Evolutionary conservation across 768 basidiomycete genomes (phyloP).

Genomic region (Boletus reticuloceps): DNA sequence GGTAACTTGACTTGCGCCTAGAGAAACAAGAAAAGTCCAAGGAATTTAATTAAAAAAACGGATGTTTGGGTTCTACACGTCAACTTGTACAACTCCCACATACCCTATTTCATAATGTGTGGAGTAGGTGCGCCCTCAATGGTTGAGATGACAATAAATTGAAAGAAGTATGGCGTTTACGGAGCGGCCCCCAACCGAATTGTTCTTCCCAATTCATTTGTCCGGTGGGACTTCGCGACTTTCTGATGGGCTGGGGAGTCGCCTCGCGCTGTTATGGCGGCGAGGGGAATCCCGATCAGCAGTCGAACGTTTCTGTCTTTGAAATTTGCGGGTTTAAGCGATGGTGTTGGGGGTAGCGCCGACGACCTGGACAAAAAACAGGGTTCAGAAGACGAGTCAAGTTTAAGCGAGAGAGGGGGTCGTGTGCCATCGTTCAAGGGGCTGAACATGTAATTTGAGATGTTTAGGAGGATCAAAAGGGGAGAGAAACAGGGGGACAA

Average conservation of each 20-base stretch:
- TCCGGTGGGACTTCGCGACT: constrained; percentile 11
- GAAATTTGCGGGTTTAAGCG: background rate
- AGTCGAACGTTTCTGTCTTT: background rate
- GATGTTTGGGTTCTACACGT: constrained; percentile 10
- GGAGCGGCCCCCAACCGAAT: background rate
- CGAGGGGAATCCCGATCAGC: constrained; percentile 4
- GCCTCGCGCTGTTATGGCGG: constrained; percentile 8
- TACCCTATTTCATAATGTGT: constrained; percentile 73
- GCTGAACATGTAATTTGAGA: background rate
- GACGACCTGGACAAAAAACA: background rate
- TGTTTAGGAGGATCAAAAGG: background rate
- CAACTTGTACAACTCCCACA: constrained; percentile 28
- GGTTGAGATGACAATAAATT: background rate
- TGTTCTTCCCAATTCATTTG: constrained; percentile 1
- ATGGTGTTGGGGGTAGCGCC: background rate
- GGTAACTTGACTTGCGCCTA: background rate
- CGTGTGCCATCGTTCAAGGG: background rate
- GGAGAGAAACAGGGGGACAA: background rate
- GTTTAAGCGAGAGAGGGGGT: background rate
- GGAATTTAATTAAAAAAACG: background rate
- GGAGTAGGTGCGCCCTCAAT: constrained; percentile 97
- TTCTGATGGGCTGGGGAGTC: constrained; percentile 12
- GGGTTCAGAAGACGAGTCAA: background rate
- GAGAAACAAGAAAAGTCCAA: background rate
- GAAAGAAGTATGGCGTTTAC: constrained; percentile 27